These are phyloP conservation scores for Cyberlindnera xishuangbannaensis DNA, from an alignment of 805 yeast genomes.

Conservation along the genomic window DNA sequence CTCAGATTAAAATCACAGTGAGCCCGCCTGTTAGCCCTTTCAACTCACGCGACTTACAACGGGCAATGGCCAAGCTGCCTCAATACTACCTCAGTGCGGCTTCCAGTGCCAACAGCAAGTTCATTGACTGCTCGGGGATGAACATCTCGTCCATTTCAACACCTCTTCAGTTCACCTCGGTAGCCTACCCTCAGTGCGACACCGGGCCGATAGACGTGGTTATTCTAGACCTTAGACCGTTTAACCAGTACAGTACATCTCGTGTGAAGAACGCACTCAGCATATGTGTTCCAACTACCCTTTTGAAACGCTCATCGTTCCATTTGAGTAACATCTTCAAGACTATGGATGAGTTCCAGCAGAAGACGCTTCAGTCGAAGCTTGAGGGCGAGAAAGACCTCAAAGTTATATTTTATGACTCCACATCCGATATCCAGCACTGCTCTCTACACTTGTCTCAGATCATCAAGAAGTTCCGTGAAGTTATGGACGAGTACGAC, in stretches of 20 bases:
- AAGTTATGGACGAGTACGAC: slow-evolving; percentile 7
- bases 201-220: slow-evolving; percentile 15
- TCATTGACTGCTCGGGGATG: slow-evolving; percentile 10
- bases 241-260: slow-evolving; percentile 59
- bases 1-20: background rate
- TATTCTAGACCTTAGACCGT: slow-evolving; percentile 66
- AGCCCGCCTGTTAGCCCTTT: background rate
- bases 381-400: slow-evolving; percentile 8
- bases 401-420: slow-evolving; percentile 22
- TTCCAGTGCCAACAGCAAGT: slow-evolving; percentile 8
- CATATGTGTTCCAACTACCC: slow-evolving; percentile 83
- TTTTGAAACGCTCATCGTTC: slow-evolving; percentile 52
- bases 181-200: background rate
- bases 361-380: slow-evolving; percentile 10
- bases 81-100: background rate
- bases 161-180: slow-evolving; percentile 6
- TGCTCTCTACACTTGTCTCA: slow-evolving; percentile 24
- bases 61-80: background rate
- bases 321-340: slow-evolving; percentile 23
- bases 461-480: slow-evolving; percentile 23
- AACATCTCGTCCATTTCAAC: slow-evolving; percentile 11
- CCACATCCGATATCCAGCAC: slow-evolving; percentile 16
- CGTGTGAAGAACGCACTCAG: slow-evolving; percentile 62
- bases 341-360: slow-evolving; percentile 24
- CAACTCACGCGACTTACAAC: background rate